Evolutionary conservation across 2,329 filamentous ascomycete genomes (phyloP).

Genomic region (Nothophoma quercina): DNA sequence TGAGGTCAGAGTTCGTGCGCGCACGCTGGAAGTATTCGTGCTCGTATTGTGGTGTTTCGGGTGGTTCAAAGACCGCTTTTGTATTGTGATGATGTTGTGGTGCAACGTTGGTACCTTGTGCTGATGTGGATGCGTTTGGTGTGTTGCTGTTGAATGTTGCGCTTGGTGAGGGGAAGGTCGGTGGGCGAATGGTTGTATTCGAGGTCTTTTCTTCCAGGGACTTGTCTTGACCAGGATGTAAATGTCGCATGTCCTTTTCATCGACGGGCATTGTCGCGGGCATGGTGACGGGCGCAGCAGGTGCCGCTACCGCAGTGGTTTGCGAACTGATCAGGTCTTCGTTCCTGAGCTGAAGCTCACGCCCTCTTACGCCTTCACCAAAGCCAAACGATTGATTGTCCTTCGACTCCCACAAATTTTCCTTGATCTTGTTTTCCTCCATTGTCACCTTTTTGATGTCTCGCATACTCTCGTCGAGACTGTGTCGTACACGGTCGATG

Average conservation of each 20-base stretch:
- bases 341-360: slow-evolving; percentile 18
- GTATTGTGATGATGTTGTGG: slow-evolving; percentile 14
- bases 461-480: slow-evolving; percentile 34
- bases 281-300: background rate
- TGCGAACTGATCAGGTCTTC: background rate
- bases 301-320: background rate
- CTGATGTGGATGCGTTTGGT: background rate
- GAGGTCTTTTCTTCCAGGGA: slow-evolving; percentile 40
- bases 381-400: slow-evolving; percentile 24
- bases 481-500: slow-evolving; percentile 35
- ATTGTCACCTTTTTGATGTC: slow-evolving; percentile 19
- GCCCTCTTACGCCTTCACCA: slow-evolving; percentile 27
- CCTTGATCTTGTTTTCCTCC: slow-evolving; percentile 33
- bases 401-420: slow-evolving; percentile 37
- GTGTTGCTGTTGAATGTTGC: background rate
- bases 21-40: slow-evolving; percentile 16
- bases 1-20: slow-evolving; percentile 10
- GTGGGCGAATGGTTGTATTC: slow-evolving; percentile 43
- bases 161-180: slow-evolving; percentile 29
- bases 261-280: too few species aligned
- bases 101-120: background rate
- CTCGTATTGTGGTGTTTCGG: slow-evolving; percentile 15
- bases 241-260: background rate
- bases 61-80: slow-evolving; percentile 13
- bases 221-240: slow-evolving; percentile 21